These are phyloP conservation scores for Aspergillus ustus DNA, from an alignment of 2,329 filamentous ascomycete genomes.

Conservation along the genomic window DNA sequence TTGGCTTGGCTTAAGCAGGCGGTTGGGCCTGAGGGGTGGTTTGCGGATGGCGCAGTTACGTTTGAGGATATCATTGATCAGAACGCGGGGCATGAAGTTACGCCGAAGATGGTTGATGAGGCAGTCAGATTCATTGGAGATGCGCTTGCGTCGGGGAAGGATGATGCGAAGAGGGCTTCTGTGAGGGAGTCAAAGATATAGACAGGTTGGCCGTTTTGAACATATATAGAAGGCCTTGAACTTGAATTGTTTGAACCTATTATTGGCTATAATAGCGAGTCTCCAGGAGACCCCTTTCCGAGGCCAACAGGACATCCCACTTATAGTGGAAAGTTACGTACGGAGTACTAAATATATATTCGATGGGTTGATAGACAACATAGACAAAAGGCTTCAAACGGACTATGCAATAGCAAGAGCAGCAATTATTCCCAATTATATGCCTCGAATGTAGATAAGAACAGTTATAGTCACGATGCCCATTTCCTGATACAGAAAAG, in stretches of 20 bases:
- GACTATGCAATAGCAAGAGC: not conserved
- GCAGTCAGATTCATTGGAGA: conserved; percentile 59
- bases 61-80: conserved; percentile 63
- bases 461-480: not conserved
- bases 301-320: not conserved
- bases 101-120: conserved; percentile 59
- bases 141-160: conserved; percentile 38
- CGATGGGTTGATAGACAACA: not conserved
- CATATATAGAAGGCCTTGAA: not conserved
- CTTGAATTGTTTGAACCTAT: not conserved
- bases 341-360: not conserved
- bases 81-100: conserved; percentile 63
- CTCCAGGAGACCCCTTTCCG: not conserved
- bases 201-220: not conserved
- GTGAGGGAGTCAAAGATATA: conserved; percentile 44
- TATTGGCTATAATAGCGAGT: not conserved
- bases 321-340: not conserved
- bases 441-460: not conserved
- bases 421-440: not conserved
- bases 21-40: conserved; percentile 50
- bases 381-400: not conserved
- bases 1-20: conserved; percentile 59
- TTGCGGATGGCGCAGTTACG: conserved; percentile 54
- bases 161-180: conserved; percentile 24
- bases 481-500: conserved; percentile 1